Percentiles rank a stretch among this genome's conserved stretches.
phyloP scores from a whole-genome alignment of 768 basidiomycete species.

The Amanita rubescens region DNA sequence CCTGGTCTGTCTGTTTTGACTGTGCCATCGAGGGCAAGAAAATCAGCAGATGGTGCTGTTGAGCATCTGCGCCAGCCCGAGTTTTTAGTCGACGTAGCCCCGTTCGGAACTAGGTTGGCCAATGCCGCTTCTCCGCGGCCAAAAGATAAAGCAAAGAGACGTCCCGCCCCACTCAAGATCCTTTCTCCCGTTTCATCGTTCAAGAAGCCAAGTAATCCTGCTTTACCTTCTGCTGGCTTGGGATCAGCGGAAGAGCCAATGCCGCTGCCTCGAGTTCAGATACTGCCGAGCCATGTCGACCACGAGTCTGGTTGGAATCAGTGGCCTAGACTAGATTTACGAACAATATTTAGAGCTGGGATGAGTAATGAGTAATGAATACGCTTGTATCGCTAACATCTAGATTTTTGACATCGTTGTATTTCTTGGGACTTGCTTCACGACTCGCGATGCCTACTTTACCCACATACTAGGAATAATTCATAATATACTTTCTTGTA shows the following conservation, averaged over 20 bases:
- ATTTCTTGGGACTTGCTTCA: background rate
- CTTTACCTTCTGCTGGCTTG: slow-evolving; percentile 6
- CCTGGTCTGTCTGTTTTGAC: slow-evolving; percentile 31
- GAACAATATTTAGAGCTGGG: background rate
- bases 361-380: background rate
- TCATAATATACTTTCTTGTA: too few species aligned
- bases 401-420: background rate
- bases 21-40: slow-evolving; percentile 28
- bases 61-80: slow-evolving; percentile 29
- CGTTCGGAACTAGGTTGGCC: slow-evolving; percentile 24
- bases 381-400: background rate
- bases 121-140: slow-evolving; percentile 4
- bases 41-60: slow-evolving; percentile 10
- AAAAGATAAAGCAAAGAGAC: slow-evolving; percentile 22
- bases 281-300: background rate
- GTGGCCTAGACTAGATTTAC: background rate
- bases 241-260: slow-evolving; percentile 15
- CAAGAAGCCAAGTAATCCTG: slow-evolving; percentile 9
- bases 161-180: slow-evolving; percentile 29
- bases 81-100: slow-evolving; percentile 28
- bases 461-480: too few species aligned
- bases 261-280: slow-evolving; percentile 1
- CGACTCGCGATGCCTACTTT: background rate
- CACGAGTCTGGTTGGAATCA: background rate
- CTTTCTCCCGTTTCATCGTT: slow-evolving; percentile 11